Evolutionary conservation across 2,329 filamentous ascomycete genomes (phyloP).

Genomic region (Escovopsis sp.): DNA sequence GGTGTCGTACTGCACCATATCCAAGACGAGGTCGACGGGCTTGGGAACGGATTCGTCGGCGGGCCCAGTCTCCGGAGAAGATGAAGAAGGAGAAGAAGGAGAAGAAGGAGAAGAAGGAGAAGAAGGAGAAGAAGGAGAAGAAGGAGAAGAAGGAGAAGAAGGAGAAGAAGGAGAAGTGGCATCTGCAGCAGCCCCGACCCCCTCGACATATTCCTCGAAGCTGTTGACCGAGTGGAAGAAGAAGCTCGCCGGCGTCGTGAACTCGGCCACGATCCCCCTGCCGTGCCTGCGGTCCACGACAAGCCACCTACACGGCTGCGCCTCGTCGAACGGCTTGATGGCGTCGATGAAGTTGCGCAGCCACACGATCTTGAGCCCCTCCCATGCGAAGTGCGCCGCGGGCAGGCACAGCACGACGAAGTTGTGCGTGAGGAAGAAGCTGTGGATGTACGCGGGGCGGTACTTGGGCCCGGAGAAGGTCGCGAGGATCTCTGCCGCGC

Average conservation of each 20-base stretch:
- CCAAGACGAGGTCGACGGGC: slow-evolving; percentile 42
- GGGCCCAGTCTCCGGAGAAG: too few relatives aligned
- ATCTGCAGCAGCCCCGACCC: too few relatives aligned
- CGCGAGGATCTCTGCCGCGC: slow-evolving; percentile 56
- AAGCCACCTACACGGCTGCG: slow-evolving; percentile 50
- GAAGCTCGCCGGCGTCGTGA: slow-evolving; percentile 55
- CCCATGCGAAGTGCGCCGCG: slow-evolving; percentile 42
- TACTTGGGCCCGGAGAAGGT: slow-evolving; percentile 38
- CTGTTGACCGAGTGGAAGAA: slow-evolving; percentile 71
- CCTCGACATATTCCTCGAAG: slow-evolving; percentile 34
- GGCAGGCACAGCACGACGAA: slow-evolving; percentile 64
- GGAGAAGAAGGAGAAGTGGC: too few relatives aligned
- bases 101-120: too few relatives aligned
- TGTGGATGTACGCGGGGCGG: slow-evolving; percentile 64
- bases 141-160: too few relatives aligned
- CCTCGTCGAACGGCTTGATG: slow-evolving; percentile 46
- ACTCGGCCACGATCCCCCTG: slow-evolving; percentile 53
- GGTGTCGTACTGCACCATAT: slow-evolving; percentile 49
- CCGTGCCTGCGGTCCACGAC: slow-evolving; percentile 52
- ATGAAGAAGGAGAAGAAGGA: too few relatives aligned
- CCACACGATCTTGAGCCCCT: slow-evolving; percentile 48
- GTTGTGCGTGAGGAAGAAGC: slow-evolving; percentile 56
- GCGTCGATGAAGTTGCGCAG: slow-evolving; percentile 54
- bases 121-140: too few relatives aligned
- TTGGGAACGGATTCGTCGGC: slow-evolving; percentile 4